phyloP scores from a whole-genome alignment of 1,284 basidiomycete genomes.

The Cryptococcus sp. region DNA sequence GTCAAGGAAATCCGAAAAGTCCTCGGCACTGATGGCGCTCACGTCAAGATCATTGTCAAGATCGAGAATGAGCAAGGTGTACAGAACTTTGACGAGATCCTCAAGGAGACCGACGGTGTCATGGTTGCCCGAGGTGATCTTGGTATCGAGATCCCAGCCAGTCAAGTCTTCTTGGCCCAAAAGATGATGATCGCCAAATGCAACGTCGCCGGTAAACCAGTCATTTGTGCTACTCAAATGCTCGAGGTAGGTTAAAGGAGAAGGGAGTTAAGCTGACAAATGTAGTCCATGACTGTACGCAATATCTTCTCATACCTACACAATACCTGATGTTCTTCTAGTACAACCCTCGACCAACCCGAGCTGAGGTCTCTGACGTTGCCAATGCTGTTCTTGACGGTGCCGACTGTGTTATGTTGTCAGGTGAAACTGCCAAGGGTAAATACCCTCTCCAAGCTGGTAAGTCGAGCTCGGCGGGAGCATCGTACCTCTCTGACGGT shows the following conservation, averaged over 20 bases:
- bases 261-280: conserved; percentile 8
- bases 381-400: conserved; percentile 97
- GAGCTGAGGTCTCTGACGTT: conserved; percentile 94
- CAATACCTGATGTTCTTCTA: conserved; percentile 34
- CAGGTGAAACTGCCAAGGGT: conserved; percentile 96
- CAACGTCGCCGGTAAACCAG: conserved; percentile 93
- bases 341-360: conserved; percentile 95
- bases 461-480: conserved; percentile 42
- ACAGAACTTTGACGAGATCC: conserved; percentile 94
- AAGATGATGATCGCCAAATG: conserved; percentile 99
- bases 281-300: conserved; percentile 82
- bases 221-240: conserved; percentile 99
- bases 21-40: conserved; percentile 84
- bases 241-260: conserved; percentile 65
- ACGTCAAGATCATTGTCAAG: conserved; percentile 97
- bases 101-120: conserved; percentile 88
- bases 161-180: conserved; percentile 95
- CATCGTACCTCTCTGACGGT: not conserved
- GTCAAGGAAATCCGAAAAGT: conserved; percentile 85
- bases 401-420: conserved; percentile 97
- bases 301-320: not conserved
- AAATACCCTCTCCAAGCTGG: conserved; percentile 88
- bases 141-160: conserved; percentile 96
- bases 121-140: conserved; percentile 99
- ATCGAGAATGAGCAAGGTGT: conserved; percentile 98